Evolutionary conservation across 257 asterid genomes (phyloP).

Genomic region (Solanum infundibuliforme): DNA sequence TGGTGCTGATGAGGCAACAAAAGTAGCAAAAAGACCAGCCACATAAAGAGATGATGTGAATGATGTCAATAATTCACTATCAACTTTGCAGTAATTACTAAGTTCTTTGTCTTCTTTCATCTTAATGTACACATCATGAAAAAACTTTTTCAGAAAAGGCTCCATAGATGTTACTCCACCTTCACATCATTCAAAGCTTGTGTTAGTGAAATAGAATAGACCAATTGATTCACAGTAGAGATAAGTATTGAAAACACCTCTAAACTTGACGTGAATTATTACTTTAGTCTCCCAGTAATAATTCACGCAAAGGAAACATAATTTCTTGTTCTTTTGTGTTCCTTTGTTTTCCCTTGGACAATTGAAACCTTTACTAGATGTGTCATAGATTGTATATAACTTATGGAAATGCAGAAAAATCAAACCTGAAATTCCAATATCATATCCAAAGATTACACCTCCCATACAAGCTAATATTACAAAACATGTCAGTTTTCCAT

Average conservation of each 20-base stretch:
- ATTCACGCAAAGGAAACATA: neutral
- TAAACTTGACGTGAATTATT: no score
- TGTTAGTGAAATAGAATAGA: neutral
- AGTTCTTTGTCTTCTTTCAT: slow-evolving; percentile 25
- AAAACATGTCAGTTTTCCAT: slow-evolving; percentile 49
- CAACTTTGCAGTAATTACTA: slow-evolving; percentile 77
- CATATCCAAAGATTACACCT: slow-evolving; percentile 78
- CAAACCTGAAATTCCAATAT: slow-evolving; percentile 79
- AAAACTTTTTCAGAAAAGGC: slow-evolving; percentile 52
- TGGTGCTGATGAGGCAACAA: slow-evolving; percentile 46
- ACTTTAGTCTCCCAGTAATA: no score
- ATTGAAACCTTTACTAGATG: neutral
- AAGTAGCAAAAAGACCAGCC: slow-evolving; percentile 65
- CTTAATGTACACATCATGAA: slow-evolving; percentile 41
- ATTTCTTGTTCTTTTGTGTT: no score
- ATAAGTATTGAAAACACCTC: no score
- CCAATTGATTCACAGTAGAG: neutral
- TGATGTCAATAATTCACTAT: slow-evolving; percentile 47
- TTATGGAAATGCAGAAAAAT: neutral
- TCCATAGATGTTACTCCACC: slow-evolving; percentile 93
- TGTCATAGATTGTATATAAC: neutral
- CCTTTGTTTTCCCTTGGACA: neutral
- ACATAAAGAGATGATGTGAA: slow-evolving; percentile 52
- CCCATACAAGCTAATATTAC: slow-evolving; percentile 67
- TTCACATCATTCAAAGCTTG: neutral